phyloP scores from a whole-genome alignment of 495 filamentous ascomycete species.

The Lasiosphaeria ovina region DNA sequence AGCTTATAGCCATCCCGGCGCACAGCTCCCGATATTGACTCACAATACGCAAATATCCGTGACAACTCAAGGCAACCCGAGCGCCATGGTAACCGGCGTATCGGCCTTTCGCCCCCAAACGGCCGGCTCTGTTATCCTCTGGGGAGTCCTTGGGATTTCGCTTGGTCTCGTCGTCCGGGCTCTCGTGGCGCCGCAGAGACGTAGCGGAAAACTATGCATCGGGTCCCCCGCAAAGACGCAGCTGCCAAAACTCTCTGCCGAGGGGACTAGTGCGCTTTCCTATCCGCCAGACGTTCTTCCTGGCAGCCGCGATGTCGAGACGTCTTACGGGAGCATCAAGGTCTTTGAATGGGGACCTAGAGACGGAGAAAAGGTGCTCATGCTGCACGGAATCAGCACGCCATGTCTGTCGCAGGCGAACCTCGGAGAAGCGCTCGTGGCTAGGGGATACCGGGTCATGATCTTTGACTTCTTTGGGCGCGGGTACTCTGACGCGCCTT shows the following conservation, averaged over 20 bases:
- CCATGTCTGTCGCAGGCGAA: conserved; percentile 66
- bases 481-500: conserved; percentile 72
- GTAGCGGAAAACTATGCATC: conserved; percentile 12
- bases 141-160: conserved; percentile 23
- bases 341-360: conserved; percentile 83
- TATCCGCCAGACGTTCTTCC: conserved; percentile 76
- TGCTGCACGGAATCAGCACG: conserved; percentile 79
- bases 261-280: conserved; percentile 38
- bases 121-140: conserved; percentile 18
- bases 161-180: conserved; percentile 14
- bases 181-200: conserved; percentile 1
- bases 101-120: conserved; percentile 3
- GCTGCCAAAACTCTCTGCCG: conserved; percentile 21
- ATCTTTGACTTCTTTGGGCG: conserved; percentile 78
- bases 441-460: conserved; percentile 71
- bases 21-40: not conserved
- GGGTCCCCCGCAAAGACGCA: conserved; percentile 26
- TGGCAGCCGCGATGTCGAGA: conserved; percentile 68
- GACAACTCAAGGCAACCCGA: not conserved
- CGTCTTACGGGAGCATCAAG: conserved; percentile 68
- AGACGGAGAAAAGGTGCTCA: conserved; percentile 66
- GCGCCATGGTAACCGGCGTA: conserved; percentile 15
- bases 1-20: no score
- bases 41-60: not conserved
- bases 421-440: conserved; percentile 63